Percentiles rank a stretch among this genome's conserved stretches.
Evolutionary conservation across 805 yeast genomes (phyloP).

Genomic region (Pichia thaimueangensis): DNA sequence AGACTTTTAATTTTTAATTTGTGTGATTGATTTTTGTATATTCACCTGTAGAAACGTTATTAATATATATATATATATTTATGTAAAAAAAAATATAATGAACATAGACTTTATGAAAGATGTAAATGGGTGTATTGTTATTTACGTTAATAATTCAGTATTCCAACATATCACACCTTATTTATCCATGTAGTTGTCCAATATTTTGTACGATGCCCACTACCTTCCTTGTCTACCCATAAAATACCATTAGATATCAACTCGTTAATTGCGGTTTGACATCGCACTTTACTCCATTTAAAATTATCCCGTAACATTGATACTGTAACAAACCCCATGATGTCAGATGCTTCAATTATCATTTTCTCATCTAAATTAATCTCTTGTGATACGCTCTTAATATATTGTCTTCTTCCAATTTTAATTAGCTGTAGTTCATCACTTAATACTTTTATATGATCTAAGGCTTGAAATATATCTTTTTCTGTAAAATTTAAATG

Average conservation of each 20-base stretch:
- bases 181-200: conserved; percentile 77
- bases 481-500: conserved; percentile 31
- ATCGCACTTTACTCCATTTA: conserved; percentile 62
- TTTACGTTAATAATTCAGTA: too few relatives aligned
- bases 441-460: conserved; percentile 51
- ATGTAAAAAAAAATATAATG: neutral
- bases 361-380: conserved; percentile 61
- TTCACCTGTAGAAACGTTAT: too few relatives aligned
- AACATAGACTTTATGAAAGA: too few relatives aligned
- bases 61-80: neutral
- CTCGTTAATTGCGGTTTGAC: conserved; percentile 60
- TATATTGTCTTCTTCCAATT: conserved; percentile 51
- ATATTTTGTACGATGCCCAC: conserved; percentile 37
- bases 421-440: conserved; percentile 61
- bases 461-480: conserved; percentile 55
- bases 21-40: too few relatives aligned
- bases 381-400: conserved; percentile 59
- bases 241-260: conserved; percentile 77
- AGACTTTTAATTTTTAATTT: too few relatives aligned
- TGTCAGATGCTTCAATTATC: conserved; percentile 69
- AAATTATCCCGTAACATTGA: conserved; percentile 65
- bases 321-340: conserved; percentile 67
- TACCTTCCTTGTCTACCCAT: conserved; percentile 63
- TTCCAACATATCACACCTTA: conserved; percentile 16
- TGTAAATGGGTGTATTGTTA: too few relatives aligned